Percentiles rank a stretch among this genome's conserved stretches.
Conservation (phyloP, 148 eudicot species). For the Gaultheria prostrata region DNA sequence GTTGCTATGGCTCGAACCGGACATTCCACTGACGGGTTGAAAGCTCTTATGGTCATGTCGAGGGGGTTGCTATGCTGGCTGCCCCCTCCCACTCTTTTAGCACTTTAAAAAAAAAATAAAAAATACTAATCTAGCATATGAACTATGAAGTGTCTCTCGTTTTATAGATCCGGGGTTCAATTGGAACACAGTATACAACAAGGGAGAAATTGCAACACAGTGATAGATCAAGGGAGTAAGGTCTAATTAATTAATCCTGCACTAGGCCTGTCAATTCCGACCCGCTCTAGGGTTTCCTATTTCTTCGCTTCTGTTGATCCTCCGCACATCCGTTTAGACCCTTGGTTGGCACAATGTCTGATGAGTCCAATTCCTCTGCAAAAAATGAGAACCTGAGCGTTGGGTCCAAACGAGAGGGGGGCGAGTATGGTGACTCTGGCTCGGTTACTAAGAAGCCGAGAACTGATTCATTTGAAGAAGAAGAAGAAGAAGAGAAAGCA, state of each 20-base stretch:
- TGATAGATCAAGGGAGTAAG: neutral
- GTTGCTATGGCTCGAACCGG: too few relatives aligned
- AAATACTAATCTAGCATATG: neutral
- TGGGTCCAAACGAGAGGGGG: constrained; percentile 24
- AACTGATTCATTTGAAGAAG: neutral
- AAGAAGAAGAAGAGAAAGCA: constrained; percentile 5
- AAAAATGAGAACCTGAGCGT: neutral
- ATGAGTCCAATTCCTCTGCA: constrained; percentile 19
- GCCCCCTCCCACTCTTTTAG: too few relatives aligned
- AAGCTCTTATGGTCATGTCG: too few relatives aligned
- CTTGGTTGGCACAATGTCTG: constrained; percentile 16
- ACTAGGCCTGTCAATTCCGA: neutral
- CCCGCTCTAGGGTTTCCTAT: neutral
- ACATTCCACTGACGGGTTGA: too few relatives aligned
- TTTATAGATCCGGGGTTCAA: neutral
- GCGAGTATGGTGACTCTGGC: constrained; percentile 18
- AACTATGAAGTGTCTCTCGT: neutral
- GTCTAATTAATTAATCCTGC: neutral
- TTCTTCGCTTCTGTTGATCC: neutral
- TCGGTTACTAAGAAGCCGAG: constrained; percentile 30
- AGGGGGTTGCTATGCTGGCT: too few relatives aligned
- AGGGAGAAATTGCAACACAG: neutral
- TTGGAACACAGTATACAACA: neutral
- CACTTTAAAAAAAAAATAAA: too few relatives aligned
- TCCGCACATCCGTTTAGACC: neutral